Evolutionary conservation across 2,329 filamentous ascomycete genomes (phyloP).

Genomic region (Diplodia seriata): DNA sequence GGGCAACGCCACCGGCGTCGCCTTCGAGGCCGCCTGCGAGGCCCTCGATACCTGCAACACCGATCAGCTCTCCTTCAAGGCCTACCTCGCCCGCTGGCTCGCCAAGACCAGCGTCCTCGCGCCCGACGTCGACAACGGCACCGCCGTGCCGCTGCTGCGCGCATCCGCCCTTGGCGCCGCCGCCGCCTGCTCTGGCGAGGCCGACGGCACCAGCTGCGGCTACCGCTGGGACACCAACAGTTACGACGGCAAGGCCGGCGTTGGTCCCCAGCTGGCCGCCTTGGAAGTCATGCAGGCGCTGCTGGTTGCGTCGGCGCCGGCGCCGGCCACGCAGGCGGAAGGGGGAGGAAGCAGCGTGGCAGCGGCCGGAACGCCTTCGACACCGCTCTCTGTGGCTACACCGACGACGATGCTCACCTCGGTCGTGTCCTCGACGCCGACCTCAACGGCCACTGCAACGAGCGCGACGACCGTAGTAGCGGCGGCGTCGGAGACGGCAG

Average conservation of each 20-base stretch:
- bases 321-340: constrained; percentile 2
- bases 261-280: constrained; percentile 66
- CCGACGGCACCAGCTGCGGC: constrained; percentile 55
- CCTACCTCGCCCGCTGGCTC: constrained; percentile 54
- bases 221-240: constrained; percentile 52
- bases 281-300: constrained; percentile 61
- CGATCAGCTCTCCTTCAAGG: constrained; percentile 57
- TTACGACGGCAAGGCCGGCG: constrained; percentile 59
- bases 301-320: constrained; percentile 32
- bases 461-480: background rate
- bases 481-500: background rate
- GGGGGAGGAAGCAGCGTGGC: background rate
- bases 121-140: constrained; percentile 41
- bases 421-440: background rate
- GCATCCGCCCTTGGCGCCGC: constrained; percentile 64
- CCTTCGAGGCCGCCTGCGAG: constrained; percentile 58
- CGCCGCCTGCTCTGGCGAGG: constrained; percentile 59
- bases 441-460: background rate
- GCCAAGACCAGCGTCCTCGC: constrained; percentile 50
- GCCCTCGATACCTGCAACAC: constrained; percentile 54
- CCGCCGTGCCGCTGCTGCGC: constrained; percentile 60
- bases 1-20: constrained; percentile 57
- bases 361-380: background rate
- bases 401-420: constrained; percentile 18
- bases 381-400: background rate